Conservation (phyloP, 208 protist species). For the Trypanosoma conorhini region DNA sequence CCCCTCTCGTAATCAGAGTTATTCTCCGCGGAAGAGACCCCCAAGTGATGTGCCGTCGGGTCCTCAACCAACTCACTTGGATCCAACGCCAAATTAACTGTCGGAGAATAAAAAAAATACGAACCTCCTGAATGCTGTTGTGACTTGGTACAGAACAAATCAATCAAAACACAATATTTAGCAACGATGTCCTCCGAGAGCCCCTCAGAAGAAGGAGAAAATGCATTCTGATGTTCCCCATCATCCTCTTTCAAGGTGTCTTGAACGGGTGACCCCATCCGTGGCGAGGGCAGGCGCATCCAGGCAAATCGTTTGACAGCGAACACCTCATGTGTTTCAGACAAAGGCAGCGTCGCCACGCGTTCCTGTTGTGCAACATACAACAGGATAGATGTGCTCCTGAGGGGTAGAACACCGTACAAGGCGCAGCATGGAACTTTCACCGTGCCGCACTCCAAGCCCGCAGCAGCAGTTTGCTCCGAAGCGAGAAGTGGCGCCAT, state of each 20-base stretch:
- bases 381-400: conserved; percentile 52
- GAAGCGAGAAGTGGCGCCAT: neutral
- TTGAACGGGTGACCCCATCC: neutral
- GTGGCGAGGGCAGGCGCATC: conserved; percentile 41
- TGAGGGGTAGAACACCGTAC: conserved; percentile 72
- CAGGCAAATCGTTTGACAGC: conserved; percentile 52
- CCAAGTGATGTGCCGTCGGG: neutral
- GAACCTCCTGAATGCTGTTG: conserved; percentile 30
- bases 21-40: neutral
- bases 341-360: conserved; percentile 34
- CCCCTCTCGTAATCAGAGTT: neutral
- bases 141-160: conserved; percentile 49
- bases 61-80: conserved; percentile 42
- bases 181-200: conserved; percentile 38
- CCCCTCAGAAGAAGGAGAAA: conserved; percentile 7
- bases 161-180: conserved; percentile 55
- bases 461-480: neutral
- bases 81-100: conserved; percentile 58
- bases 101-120: conserved; percentile 71
- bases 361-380: conserved; percentile 53
- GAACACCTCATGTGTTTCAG: conserved; percentile 44
- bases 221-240: neutral
- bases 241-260: conserved; percentile 4
- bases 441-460: conserved; percentile 12
- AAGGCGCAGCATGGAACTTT: conserved; percentile 48